Evolutionary conservation across 2,329 filamentous ascomycete species (phyloP).

Genomic region (Neofusicoccum parvum): DNA sequence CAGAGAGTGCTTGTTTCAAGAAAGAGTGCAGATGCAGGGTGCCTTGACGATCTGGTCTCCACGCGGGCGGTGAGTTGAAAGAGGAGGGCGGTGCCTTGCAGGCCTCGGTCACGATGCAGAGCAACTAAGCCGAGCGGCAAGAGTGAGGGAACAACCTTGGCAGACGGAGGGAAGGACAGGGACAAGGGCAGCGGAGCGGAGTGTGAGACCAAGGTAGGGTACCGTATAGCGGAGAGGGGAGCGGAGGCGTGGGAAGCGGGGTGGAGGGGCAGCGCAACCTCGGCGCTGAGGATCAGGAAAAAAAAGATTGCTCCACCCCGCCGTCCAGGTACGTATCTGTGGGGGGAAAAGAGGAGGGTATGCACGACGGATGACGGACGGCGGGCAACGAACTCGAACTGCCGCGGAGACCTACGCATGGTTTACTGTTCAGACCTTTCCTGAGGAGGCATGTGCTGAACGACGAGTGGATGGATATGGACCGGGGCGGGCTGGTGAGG

Average conservation of each 20-base stretch:
- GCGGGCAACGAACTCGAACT: background rate
- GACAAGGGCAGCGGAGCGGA: slow-evolving; percentile 6
- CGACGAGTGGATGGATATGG: background rate
- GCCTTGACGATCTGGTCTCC: background rate
- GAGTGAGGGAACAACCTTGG: no score
- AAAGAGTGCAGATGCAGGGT: background rate
- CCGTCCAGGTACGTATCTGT: background rate
- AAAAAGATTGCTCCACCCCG: slow-evolving; percentile 1
- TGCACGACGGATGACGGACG: background rate
- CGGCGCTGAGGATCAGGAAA: background rate
- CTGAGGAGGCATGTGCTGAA: background rate
- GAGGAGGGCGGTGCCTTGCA: background rate
- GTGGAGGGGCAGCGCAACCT: background rate
- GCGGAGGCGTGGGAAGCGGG: background rate
- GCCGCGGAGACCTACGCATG: background rate
- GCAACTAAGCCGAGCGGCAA: background rate
- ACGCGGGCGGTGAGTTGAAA: background rate
- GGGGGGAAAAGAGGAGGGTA: background rate
- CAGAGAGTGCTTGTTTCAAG: background rate
- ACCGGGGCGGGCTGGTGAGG: background rate
- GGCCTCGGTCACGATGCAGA: no score
- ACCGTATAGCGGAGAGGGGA: background rate
- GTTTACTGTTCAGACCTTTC: background rate
- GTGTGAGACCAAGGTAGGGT: background rate
- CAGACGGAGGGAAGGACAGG: background rate